Evolutionary conservation across 192 early-diverging fungal species (phyloP).

Genomic region (Dissophora globulifera): DNA sequence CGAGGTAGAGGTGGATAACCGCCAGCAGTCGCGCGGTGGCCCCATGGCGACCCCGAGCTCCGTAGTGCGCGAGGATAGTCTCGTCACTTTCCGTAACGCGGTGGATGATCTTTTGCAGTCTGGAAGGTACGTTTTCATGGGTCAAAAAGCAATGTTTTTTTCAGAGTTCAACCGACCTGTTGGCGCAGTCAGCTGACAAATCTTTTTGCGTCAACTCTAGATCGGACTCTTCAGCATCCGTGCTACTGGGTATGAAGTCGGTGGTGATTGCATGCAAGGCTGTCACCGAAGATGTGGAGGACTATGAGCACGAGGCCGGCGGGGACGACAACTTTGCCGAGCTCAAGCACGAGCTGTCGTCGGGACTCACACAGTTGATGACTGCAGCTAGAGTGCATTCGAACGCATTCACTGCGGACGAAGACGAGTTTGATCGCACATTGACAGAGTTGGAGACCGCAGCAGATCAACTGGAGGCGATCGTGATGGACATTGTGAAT

Average conservation of each 20-base stretch:
- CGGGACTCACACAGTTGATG: conserved; percentile 74
- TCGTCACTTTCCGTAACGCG: conserved; percentile 58
- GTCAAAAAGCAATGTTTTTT: background rate
- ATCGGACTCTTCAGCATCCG: conserved; percentile 74
- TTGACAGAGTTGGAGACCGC: conserved; percentile 84
- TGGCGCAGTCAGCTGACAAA: no score
- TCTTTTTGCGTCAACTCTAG: no score
- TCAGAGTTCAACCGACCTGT: no score
- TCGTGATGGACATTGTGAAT: conserved; percentile 83
- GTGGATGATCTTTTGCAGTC: conserved; percentile 83
- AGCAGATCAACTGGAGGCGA: conserved; percentile 79
- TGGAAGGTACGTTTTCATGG: conserved; percentile 63
- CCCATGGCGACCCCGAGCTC: conserved; percentile 77
- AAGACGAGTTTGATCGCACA: conserved; percentile 57
- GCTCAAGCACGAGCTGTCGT: conserved; percentile 72
- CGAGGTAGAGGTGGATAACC: no score
- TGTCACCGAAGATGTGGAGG: conserved; percentile 86
- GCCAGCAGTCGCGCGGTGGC: conserved; percentile 66
- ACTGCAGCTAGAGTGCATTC: conserved; percentile 82
- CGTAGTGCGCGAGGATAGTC: conserved; percentile 73
- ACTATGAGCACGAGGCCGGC: conserved; percentile 66
- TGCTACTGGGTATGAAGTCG: conserved; percentile 85
- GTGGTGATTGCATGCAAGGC: conserved; percentile 85
- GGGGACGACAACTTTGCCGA: conserved; percentile 62
- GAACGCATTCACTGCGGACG: conserved; percentile 68